Percentiles rank a stretch among this genome's conserved stretches.
Evolutionary conservation across 805 yeast species (phyloP).

Genomic region (Wickerhamomyces queroliae): DNA sequence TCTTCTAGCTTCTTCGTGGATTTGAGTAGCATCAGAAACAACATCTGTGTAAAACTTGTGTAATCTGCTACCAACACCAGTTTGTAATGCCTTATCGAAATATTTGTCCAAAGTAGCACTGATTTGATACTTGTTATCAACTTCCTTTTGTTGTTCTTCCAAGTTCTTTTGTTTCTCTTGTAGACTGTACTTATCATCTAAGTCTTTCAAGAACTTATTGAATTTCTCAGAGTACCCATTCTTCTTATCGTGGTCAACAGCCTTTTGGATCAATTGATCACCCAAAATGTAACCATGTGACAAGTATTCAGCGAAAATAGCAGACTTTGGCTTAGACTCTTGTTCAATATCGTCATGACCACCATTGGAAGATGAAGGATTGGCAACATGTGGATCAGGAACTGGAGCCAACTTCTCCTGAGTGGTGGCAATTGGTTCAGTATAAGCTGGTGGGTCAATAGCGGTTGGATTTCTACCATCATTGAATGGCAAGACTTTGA

Average conservation of each 20-base stretch:
- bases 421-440: constrained; percentile 5
- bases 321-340: constrained; percentile 72
- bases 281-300: constrained; percentile 67
- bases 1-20: constrained; percentile 70
- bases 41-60: constrained; percentile 54
- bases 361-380: constrained; percentile 7
- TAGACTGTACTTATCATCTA: constrained; percentile 59
- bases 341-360: constrained; percentile 47
- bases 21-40: constrained; percentile 51
- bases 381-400: constrained; percentile 2
- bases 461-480: constrained; percentile 23
- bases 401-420: background rate
- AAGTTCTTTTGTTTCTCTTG: constrained; percentile 32
- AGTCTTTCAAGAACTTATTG: constrained; percentile 43
- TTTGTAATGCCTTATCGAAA: constrained; percentile 29
- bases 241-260: constrained; percentile 57
- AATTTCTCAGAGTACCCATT: constrained; percentile 57
- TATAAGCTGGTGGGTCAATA: constrained; percentile 10
- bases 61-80: constrained; percentile 47
- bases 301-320: constrained; percentile 70
- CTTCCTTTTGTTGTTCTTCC: constrained; percentile 27
- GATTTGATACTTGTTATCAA: constrained; percentile 36
- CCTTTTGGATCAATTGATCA: constrained; percentile 54
- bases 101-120: constrained; percentile 31
- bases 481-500: constrained; percentile 33